These are phyloP conservation scores for Hymenoscyphus fructigenus DNA, from an alignment of 2,329 filamentous ascomycete species.

Conservation along the genomic window DNA sequence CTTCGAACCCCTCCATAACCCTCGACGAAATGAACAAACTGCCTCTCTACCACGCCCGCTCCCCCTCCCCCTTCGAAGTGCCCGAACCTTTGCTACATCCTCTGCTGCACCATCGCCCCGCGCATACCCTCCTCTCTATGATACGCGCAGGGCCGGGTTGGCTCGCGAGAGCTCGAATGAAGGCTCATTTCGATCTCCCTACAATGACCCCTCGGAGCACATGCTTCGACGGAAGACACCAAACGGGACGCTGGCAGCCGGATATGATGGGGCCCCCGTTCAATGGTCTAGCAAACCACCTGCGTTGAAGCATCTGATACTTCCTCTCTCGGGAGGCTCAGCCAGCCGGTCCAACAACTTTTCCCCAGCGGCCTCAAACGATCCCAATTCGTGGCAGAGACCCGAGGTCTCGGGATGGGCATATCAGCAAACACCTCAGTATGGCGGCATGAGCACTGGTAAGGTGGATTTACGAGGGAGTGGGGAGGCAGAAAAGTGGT, in stretches of 20 bases:
- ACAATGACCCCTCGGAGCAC: slow-evolving; percentile 57
- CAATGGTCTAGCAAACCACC: slow-evolving; percentile 73
- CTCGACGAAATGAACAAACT: slow-evolving; percentile 26
- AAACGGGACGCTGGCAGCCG: slow-evolving; percentile 86
- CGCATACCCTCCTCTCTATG: slow-evolving; percentile 31
- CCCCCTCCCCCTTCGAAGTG: slow-evolving; percentile 32
- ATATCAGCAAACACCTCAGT: slow-evolving; percentile 28
- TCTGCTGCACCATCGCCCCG: slow-evolving; percentile 27
- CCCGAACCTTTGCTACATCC: slow-evolving; percentile 28
- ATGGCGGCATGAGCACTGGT: slow-evolving; percentile 11
- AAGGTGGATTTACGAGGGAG: slow-evolving; percentile 16
- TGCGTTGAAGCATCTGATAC: slow-evolving; percentile 78
- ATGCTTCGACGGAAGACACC: slow-evolving; percentile 89
- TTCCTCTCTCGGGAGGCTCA: slow-evolving; percentile 54
- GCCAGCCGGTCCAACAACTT: slow-evolving; percentile 16
- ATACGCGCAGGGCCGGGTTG: slow-evolving; percentile 20
- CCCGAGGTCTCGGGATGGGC: slow-evolving; percentile 26
- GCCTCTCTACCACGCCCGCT: slow-evolving; percentile 26
- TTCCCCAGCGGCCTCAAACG: slow-evolving; percentile 13
- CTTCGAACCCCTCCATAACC: slow-evolving; percentile 25
- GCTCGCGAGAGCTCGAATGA: slow-evolving; percentile 14
- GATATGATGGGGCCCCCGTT: slow-evolving; percentile 81
- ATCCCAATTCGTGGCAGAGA: slow-evolving; percentile 23
- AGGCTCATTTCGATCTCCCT: slow-evolving; percentile 25
- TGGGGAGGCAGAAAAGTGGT: slow-evolving; percentile 23